phyloP scores from a whole-genome alignment of 2,329 filamentous ascomycete species.

The Paracorniculantispora psalliotae region DNA sequence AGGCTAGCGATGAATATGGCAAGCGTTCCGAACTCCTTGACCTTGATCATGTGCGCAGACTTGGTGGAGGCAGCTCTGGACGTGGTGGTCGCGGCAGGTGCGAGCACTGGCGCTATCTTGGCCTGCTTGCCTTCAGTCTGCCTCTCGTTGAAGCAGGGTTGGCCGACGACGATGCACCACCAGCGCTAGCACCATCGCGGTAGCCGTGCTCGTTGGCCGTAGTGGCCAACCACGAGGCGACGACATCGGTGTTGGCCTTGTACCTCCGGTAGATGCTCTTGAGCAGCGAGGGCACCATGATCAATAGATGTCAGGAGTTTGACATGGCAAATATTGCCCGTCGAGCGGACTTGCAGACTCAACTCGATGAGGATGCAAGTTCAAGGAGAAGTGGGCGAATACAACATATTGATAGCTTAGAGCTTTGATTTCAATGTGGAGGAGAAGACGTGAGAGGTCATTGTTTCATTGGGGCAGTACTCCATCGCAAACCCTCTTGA shows the following conservation, averaged over 20 bases:
- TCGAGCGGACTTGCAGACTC: no score
- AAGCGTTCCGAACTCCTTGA: slow-evolving; percentile 19
- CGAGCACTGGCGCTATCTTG: no score
- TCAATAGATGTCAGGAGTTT: no score
- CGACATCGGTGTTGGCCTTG: slow-evolving; percentile 19
- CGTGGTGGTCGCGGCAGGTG: no score
- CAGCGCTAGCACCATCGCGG: background rate
- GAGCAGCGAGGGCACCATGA: slow-evolving; percentile 15
- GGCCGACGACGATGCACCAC: background rate
- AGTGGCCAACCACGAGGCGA: slow-evolving; percentile 17
- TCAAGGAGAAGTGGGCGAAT: no score
- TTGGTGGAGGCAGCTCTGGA: background rate
- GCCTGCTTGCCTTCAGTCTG: slow-evolving; percentile 13
- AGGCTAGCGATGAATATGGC: slow-evolving; percentile 15
- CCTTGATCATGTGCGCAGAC: slow-evolving; percentile 13
- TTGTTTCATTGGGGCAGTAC: no score
- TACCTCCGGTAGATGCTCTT: slow-evolving; percentile 17
- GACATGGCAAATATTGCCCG: no score
- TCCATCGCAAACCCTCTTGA: no score
- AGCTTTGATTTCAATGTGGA: no score
- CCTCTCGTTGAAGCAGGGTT: background rate
- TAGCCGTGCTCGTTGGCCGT: slow-evolving; percentile 19
- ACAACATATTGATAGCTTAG: no score
- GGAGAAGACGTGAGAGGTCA: no score
- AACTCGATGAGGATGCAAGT: no score